Evolutionary conservation across 2,329 filamentous ascomycete genomes (phyloP), one percentile per base, ranked within the genome.

Genomic region (Venturia pyrina): DNA sequence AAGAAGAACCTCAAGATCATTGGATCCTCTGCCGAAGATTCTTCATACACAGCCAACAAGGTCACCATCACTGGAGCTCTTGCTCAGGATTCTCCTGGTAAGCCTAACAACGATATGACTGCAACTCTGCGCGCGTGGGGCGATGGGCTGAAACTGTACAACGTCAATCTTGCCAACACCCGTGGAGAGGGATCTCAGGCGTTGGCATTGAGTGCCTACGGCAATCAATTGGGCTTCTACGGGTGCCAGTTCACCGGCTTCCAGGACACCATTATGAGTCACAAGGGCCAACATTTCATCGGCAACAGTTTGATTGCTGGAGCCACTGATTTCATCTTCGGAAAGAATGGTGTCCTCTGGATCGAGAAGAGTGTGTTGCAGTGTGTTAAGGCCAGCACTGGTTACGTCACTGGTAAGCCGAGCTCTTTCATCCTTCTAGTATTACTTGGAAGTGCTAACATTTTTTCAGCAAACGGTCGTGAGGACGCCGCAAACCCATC

Each of bases 261-360:
- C 70, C 83, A 87, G 73, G 85, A 87, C 71, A 85, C 84, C 1
- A 69, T 76, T 32, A 77, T 75, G 65, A 17, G 17, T 7, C 24
- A 43, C 5, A 43, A 40, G 24, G 85, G 85, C 68, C 76, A 79
- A 68, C 80, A 86, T 70, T 71, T 86, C 44, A 87, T 85, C 70
- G 82, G 80, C 34, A 81, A 81, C 67, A 80, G 79, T 68, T 80
- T 82, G 67, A 85, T 87, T 68, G 79, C 82, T 60, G 84, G 84
- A 37, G 81, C 83, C 2, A 82, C 83, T 56, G 85, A 87, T 70
- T 85, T 85, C 71, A 83, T 85, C 69, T 87, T 87, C 71, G 81
- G 85, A 64, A 78, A 84, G 73, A 69, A 78, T 65, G 78, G 81
- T 43, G 72, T 75, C 64, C 76, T 79, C 60, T 87, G 81, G 83